A percentile compares a stretch with the other conserved stretches of the same genome.
phyloP scores from a whole-genome alignment of 2,329 filamentous ascomycete genomes.

The Cylindrodendrum hubeiense region DNA sequence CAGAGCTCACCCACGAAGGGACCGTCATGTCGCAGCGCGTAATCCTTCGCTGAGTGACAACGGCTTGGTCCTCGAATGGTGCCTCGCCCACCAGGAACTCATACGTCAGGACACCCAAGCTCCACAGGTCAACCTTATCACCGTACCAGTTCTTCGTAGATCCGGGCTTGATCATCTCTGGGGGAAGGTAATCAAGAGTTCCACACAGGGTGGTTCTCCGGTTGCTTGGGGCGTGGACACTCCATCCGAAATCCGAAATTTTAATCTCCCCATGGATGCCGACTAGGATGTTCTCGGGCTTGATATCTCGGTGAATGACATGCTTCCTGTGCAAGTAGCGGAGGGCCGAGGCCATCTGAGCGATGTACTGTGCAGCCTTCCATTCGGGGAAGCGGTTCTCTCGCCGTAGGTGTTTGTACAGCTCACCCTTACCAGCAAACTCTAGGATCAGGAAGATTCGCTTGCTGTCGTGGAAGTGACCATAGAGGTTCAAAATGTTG shows the following conservation, averaged over 20 bases:
- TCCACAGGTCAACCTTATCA: slow-evolving; percentile 98
- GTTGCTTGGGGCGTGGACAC: slow-evolving; percentile 96
- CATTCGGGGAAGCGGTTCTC: slow-evolving; percentile 85
- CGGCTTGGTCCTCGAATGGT: slow-evolving; percentile 94
- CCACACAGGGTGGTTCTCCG: slow-evolving; percentile 95
- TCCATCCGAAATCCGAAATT: slow-evolving; percentile 98
- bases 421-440: slow-evolving; percentile 85
- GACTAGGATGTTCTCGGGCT: slow-evolving; percentile 96
- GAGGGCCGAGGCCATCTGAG: slow-evolving; percentile 88
- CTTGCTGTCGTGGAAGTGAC: slow-evolving; percentile 90
- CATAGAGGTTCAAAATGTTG: slow-evolving; percentile 84
- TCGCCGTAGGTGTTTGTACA: slow-evolving; percentile 87
- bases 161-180: slow-evolving; percentile 93
- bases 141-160: slow-evolving; percentile 88
- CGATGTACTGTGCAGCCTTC: slow-evolving; percentile 88
- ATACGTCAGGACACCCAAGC: slow-evolving; percentile 92
- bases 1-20: slow-evolving; percentile 88
- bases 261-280: slow-evolving; percentile 99
- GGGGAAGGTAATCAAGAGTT: slow-evolving; percentile 95
- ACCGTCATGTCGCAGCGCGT: slow-evolving; percentile 91
- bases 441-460: slow-evolving; percentile 89
- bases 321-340: slow-evolving; percentile 96
- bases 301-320: slow-evolving; percentile 97
- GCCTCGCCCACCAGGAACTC: slow-evolving; percentile 97
- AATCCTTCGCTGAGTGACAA: slow-evolving; percentile 95